Conservation (phyloP, 164 flowering plant genomes). For the Piper betle region DNA sequence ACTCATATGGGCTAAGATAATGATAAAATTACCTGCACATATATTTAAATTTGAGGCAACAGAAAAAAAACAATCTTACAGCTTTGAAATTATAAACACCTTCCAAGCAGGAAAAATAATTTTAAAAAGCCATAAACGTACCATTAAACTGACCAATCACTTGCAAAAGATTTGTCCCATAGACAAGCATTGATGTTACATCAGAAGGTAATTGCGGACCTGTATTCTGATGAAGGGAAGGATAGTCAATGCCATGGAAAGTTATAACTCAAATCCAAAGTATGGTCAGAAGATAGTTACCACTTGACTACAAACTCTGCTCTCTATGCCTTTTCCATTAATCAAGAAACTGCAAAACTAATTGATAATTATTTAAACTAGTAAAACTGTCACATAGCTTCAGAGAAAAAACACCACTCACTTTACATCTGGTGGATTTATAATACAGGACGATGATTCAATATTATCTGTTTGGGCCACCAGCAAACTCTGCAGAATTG, state of each 20-base stretch:
- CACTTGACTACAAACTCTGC: slow-evolving; percentile 39
- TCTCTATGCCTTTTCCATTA: slow-evolving; percentile 68
- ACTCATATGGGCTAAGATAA: slow-evolving; percentile 52
- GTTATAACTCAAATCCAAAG: too few species aligned
- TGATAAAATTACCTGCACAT: slow-evolving; percentile 45
- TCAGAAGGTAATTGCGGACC: slow-evolving; percentile 79
- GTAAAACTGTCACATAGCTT: neutral
- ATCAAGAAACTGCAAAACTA: slow-evolving; percentile 52
- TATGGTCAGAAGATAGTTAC: slow-evolving; percentile 17
- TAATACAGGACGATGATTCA: slow-evolving; percentile 72
- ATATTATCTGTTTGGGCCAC: slow-evolving; percentile 55
- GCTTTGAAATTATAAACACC: neutral
- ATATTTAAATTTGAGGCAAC: neutral
- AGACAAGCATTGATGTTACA: slow-evolving; percentile 48
- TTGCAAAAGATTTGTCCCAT: slow-evolving; percentile 84
- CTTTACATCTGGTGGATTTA: slow-evolving; percentile 71
- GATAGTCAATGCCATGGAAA: neutral
- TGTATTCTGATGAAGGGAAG: slow-evolving; percentile 32
- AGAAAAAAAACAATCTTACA: neutral
- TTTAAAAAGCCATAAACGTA: slow-evolving; percentile 5
- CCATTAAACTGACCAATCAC: slow-evolving; percentile 74
- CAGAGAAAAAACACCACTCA: slow-evolving; percentile 33
- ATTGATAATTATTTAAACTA: neutral
- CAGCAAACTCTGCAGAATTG: slow-evolving; percentile 50
- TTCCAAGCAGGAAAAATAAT: too few species aligned